Evolutionary conservation across 1,284 basidiomycete genomes (phyloP).

Genomic region (Omphalotus olearius): DNA sequence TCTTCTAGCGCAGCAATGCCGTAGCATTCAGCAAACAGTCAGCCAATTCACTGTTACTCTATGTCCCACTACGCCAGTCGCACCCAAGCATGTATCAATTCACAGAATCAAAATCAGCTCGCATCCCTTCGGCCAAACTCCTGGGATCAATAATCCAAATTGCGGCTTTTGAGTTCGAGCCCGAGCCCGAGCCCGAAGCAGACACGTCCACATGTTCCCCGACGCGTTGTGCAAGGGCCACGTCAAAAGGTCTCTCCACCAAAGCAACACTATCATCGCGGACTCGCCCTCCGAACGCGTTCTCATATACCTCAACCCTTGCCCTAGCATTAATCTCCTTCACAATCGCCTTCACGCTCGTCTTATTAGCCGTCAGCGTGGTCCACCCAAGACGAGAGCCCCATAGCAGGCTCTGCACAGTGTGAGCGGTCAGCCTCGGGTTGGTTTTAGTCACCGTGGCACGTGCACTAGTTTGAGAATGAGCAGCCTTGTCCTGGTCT

Average conservation of each 20-base stretch:
- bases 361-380: constrained; percentile 75
- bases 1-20: no score
- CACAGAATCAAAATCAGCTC: constrained; percentile 27
- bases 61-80: background rate
- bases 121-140: constrained; percentile 72
- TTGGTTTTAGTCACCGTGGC: constrained; percentile 53
- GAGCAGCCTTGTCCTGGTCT: no score
- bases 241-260: constrained; percentile 2
- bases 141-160: constrained; percentile 74
- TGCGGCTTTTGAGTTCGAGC: constrained; percentile 36
- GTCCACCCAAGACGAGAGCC: constrained; percentile 74
- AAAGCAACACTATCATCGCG: constrained; percentile 17
- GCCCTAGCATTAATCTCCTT: constrained; percentile 41
- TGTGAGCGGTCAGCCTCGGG: constrained; percentile 61
- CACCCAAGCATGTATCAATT: background rate
- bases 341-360: constrained; percentile 71
- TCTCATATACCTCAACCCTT: constrained; percentile 20
- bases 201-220: background rate
- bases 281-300: constrained; percentile 19
- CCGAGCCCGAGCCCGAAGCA: background rate
- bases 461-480: constrained; percentile 23
- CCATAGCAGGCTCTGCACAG: constrained; percentile 63
- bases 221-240: background rate
- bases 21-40: no score
- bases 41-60: no score